These are phyloP conservation scores for Vararia minispora DNA, from an alignment of 768 basidiomycete species.

Conservation along the genomic window DNA sequence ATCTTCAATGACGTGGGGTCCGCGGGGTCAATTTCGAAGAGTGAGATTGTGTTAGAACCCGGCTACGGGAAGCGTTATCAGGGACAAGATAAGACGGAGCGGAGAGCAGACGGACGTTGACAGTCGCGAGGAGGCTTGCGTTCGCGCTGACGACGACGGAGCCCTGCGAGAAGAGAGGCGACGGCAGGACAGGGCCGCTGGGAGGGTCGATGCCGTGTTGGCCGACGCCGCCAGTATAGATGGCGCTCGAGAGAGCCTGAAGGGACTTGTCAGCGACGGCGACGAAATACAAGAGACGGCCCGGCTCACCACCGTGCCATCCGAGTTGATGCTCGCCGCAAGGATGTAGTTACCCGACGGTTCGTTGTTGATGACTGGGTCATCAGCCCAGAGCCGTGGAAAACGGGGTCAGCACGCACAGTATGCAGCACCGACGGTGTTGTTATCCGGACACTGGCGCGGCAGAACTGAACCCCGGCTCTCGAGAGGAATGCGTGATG, in stretches of 20 bases:
- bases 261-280: background rate
- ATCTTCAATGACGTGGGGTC: constrained; percentile 30
- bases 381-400: too few species aligned
- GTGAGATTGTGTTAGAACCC: constrained; percentile 33
- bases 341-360: constrained; percentile 33
- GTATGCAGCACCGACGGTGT: constrained; percentile 16
- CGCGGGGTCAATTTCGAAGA: constrained; percentile 30
- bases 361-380: constrained; percentile 39
- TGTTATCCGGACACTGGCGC: constrained; percentile 6
- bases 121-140: constrained; percentile 15
- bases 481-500: constrained; percentile 7
- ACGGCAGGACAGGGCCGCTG: too few species aligned
- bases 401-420: constrained; percentile 15
- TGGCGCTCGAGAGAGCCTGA: constrained; percentile 14
- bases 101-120: constrained; percentile 14
- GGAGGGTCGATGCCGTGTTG: constrained; percentile 17
- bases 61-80: constrained; percentile 23
- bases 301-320: constrained; percentile 29
- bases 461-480: constrained; percentile 7
- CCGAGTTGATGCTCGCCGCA: constrained; percentile 28
- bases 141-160: constrained; percentile 16
- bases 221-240: constrained; percentile 14
- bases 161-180: constrained; percentile 23
- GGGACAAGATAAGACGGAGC: background rate
- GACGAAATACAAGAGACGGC: background rate